Conservation (phyloP, 495 filamentous ascomycete species). For the Friedmanniomyces endolithicus region DNA sequence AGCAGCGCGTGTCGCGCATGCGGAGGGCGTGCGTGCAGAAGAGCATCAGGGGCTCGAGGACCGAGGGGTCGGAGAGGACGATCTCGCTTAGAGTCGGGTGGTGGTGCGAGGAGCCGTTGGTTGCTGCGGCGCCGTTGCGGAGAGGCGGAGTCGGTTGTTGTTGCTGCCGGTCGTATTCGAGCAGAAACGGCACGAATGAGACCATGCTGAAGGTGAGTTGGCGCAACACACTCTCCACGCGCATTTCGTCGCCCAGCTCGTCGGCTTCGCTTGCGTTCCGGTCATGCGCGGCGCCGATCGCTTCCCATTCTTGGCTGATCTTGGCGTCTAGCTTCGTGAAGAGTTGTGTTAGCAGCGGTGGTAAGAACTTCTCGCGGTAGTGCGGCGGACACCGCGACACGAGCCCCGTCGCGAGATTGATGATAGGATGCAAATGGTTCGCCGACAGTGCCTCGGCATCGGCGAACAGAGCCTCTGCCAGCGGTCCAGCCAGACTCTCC, state of each 20-base stretch:
- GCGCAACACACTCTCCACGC: slow-evolving; percentile 89
- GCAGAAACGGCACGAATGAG: slow-evolving; percentile 72
- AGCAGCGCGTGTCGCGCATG: slow-evolving; percentile 83
- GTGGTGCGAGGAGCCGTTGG: slow-evolving; percentile 16
- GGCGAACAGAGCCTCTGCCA: slow-evolving; percentile 72
- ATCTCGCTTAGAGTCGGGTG: slow-evolving; percentile 36
- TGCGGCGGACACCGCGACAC: slow-evolving; percentile 82
- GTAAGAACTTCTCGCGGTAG: slow-evolving; percentile 66
- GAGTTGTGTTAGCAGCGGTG: slow-evolving; percentile 67
- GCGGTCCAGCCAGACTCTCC: slow-evolving; percentile 64
- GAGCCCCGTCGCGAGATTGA: slow-evolving; percentile 73
- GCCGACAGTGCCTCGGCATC: slow-evolving; percentile 76
- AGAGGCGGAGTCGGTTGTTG: slow-evolving; percentile 22
- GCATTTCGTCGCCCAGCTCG: slow-evolving; percentile 88
- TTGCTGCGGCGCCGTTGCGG: slow-evolving; percentile 35
- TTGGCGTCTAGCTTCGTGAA: slow-evolving; percentile 80
- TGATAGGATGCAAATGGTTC: slow-evolving; percentile 80
- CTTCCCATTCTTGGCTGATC: slow-evolving; percentile 71
- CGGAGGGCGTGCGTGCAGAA: slow-evolving; percentile 85
- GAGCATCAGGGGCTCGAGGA: slow-evolving; percentile 76
- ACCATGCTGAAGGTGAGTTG: slow-evolving; percentile 85
- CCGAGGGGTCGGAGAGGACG: slow-evolving; percentile 61
- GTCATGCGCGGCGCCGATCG: slow-evolving; percentile 33
- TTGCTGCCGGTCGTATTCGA: slow-evolving; percentile 40
- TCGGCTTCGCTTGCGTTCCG: slow-evolving; percentile 50